Conservation (phyloP, 768 basidiomycete species). For the Amylocystis lapponica region DNA sequence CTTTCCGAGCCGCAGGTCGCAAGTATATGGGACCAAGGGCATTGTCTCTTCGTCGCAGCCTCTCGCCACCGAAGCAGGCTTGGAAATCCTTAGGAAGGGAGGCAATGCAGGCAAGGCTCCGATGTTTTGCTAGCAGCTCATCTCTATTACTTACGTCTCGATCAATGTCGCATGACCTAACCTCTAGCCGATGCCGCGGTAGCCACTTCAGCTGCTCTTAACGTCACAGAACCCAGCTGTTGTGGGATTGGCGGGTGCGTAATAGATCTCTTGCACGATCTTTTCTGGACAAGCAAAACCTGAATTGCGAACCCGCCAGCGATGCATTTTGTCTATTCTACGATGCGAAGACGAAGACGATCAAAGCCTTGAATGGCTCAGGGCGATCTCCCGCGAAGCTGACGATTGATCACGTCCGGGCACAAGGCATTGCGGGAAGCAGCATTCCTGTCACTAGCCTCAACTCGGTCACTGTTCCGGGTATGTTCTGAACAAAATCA, state of each 20-base stretch:
- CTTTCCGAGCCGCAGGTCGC: conserved; percentile 81
- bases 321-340: conserved; percentile 94
- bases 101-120: conserved; percentile 81
- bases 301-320: conserved; percentile 40
- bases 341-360: conserved; percentile 72
- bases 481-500: conserved; percentile 26
- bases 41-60: conserved; percentile 89
- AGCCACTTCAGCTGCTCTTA: conserved; percentile 86
- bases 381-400: conserved; percentile 81
- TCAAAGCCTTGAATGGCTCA: conserved; percentile 90
- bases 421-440: conserved; percentile 59
- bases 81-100: conserved; percentile 87
- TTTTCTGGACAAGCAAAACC: background rate
- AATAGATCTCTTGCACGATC: background rate
- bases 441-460: conserved; percentile 76
- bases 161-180: background rate
- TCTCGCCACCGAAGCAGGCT: conserved; percentile 82
- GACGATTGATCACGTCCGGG: conserved; percentile 63
- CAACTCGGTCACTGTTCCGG: conserved; percentile 90
- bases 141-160: background rate
- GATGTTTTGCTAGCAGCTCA: no score
- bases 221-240: conserved; percentile 82
- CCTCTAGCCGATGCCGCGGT: conserved; percentile 95
- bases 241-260: conserved; percentile 90
- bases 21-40: conserved; percentile 52